A percentile compares a stretch with the other conserved stretches of the same genome.
phyloP scores from a whole-genome alignment of 1,139 yeast genomes.

The Kodamaea arcana region DNA sequence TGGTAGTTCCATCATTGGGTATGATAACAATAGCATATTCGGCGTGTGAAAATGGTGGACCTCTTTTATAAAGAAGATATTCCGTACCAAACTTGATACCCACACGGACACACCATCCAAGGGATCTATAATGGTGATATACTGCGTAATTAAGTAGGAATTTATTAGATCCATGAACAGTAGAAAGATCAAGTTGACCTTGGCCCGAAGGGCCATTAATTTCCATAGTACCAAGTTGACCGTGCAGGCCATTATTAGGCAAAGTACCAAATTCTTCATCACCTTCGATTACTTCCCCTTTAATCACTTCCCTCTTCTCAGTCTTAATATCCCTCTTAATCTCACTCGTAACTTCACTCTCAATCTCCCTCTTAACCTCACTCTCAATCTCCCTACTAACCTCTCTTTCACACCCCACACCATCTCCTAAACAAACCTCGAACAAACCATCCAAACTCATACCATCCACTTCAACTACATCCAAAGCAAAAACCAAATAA shows the following conservation, averaged over 20 bases:
- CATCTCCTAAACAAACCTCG: not conserved
- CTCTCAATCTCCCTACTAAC: not conserved
- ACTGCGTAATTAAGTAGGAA: slow-evolving; percentile 61
- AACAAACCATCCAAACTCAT: slow-evolving; percentile 26
- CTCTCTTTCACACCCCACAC: too few species aligned
- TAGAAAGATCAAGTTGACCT: too few species aligned
- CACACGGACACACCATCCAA: slow-evolving; percentile 92
- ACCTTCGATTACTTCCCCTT: too few species aligned
- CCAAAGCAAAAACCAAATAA: slow-evolving; percentile 56
- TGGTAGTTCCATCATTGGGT: slow-evolving; percentile 26
- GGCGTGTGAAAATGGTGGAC: slow-evolving; percentile 95
- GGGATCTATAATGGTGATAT: slow-evolving; percentile 81
- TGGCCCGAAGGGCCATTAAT: too few species aligned
- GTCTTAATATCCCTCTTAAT: too few species aligned
- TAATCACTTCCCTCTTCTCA: too few species aligned
- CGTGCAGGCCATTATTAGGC: slow-evolving; percentile 36
- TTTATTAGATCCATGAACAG: slow-evolving; percentile 1
- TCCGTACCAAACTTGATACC: slow-evolving; percentile 93
- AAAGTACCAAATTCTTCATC: slow-evolving; percentile 2
- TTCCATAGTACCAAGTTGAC: too few species aligned
- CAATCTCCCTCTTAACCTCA: not conserved
- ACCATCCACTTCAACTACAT: slow-evolving; percentile 26
- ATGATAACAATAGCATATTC: slow-evolving; percentile 66
- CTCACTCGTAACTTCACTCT: too few species aligned
- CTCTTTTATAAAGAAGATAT: slow-evolving; percentile 73